Evolutionary conservation across 345 rosid species (phyloP).

Genomic region (Physaria fendleri): DNA sequence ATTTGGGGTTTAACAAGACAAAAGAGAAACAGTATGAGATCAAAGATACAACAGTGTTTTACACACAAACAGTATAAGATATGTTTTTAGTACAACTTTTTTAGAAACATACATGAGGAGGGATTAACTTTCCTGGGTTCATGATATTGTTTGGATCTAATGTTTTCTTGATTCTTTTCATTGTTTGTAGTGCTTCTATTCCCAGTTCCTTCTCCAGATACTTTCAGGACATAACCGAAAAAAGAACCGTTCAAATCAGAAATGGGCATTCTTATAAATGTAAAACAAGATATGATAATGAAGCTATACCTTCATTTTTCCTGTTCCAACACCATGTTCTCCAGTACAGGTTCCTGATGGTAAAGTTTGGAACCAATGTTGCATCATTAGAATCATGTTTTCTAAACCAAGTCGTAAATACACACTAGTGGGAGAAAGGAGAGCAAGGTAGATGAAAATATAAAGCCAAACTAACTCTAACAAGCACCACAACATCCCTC

Average conservation of each 20-base stretch:
- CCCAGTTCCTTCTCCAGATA: conserved; percentile 90
- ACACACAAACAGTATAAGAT: not conserved
- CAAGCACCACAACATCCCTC: not conserved
- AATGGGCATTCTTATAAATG: not conserved
- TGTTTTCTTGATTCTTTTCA: conserved; percentile 73
- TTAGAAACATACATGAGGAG: conserved; percentile 78
- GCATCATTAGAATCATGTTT: not conserved
- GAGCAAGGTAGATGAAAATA: not conserved
- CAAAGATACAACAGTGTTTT: conserved; percentile 5
- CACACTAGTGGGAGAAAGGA: not conserved
- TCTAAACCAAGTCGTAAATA: not conserved
- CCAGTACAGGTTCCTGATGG: conserved; percentile 88
- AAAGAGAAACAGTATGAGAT: not conserved
- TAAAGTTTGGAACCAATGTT: conserved; percentile 1
- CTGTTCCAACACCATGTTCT: conserved; percentile 94
- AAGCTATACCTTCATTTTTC: conserved; percentile 67
- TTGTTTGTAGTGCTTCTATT: conserved; percentile 65
- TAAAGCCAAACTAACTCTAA: not conserved
- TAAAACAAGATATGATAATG: not conserved
- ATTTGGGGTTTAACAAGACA: not conserved
- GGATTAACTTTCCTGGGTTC: conserved; percentile 96
- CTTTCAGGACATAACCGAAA: conserved; percentile 23
- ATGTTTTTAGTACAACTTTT: too few relatives aligned
- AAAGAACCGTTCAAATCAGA: not conserved
- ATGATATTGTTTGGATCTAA: conserved; percentile 85